phyloP scores from a whole-genome alignment of 306 rosid species.

The Prunus armeniaca region DNA sequence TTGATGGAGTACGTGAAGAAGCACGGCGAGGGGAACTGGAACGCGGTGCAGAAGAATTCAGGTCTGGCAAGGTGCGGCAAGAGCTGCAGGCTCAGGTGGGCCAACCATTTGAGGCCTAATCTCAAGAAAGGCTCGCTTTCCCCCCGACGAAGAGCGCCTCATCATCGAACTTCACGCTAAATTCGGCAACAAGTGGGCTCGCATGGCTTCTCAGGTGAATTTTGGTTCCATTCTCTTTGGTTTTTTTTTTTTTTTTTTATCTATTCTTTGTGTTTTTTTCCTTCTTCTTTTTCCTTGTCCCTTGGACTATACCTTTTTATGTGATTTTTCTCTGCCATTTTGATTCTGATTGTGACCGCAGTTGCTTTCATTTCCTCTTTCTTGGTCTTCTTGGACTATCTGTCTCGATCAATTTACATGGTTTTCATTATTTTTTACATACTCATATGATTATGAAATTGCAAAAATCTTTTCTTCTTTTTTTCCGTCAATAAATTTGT shows the following conservation, averaged over 20 bases:
- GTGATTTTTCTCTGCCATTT: neutral
- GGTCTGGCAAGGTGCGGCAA: slow-evolving; percentile 70
- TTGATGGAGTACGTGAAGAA: slow-evolving; percentile 61
- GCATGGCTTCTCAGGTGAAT: slow-evolving; percentile 76
- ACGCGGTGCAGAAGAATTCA: slow-evolving; percentile 60
- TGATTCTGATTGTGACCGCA: slow-evolving; percentile 1
- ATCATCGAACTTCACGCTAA: slow-evolving; percentile 75
- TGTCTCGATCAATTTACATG: neutral
- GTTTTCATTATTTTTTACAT: no score
- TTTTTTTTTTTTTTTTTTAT: neutral
- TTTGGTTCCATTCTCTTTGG: neutral
- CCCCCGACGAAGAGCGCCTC: slow-evolving; percentile 44
- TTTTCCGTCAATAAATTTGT: neutral
- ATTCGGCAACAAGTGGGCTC: slow-evolving; percentile 89
- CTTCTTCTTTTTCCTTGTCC: neutral
- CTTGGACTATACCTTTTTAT: neutral
- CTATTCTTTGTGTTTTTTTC: neutral
- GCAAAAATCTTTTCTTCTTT: neutral
- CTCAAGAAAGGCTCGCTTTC: slow-evolving; percentile 73
- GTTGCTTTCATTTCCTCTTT: slow-evolving; percentile 10
- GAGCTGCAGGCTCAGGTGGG: slow-evolving; percentile 90
- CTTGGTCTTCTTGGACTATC: slow-evolving; percentile 14
- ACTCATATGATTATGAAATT: no score
- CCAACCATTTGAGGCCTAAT: slow-evolving; percentile 81
- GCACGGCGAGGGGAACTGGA: slow-evolving; percentile 89